A percentile compares a stretch with the other conserved stretches of the same genome.
These are phyloP conservation scores for Botryotinia calthae DNA, from an alignment of 2,329 filamentous ascomycete species.

Conservation along the genomic window DNA sequence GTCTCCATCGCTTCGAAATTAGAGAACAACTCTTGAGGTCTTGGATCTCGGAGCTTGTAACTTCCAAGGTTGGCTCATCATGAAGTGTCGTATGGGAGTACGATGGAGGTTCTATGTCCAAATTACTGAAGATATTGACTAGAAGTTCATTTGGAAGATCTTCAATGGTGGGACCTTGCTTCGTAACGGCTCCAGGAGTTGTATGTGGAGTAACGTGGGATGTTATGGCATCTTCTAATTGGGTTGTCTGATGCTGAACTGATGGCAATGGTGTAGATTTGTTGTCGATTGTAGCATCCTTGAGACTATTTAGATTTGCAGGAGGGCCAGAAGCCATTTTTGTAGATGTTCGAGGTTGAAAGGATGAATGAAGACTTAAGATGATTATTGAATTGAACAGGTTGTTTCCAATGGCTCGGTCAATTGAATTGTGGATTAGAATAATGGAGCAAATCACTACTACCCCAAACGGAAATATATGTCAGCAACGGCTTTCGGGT, in stretches of 20 bases:
- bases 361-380: neutral
- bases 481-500: neutral
- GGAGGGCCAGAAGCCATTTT: neutral
- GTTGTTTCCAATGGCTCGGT: neutral
- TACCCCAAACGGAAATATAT: neutral
- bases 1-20: constrained; percentile 54
- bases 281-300: neutral
- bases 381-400: neutral
- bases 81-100: constrained; percentile 44
- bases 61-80: constrained; percentile 47
- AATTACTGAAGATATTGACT: constrained; percentile 53
- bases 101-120: constrained; percentile 52
- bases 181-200: neutral
- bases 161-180: constrained; percentile 23
- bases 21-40: constrained; percentile 56
- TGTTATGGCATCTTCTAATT: neutral
- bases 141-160: constrained; percentile 61
- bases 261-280: neutral
- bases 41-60: constrained; percentile 42
- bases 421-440: neutral
- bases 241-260: neutral
- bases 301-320: neutral
- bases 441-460: neutral
- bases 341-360: neutral
- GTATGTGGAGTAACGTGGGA: constrained; percentile 2